A percentile compares a stretch with the other conserved stretches of the same genome.
Conservation (phyloP, 2,329 filamentous ascomycete genomes). For the Aspergillus novofumigatus region DNA sequence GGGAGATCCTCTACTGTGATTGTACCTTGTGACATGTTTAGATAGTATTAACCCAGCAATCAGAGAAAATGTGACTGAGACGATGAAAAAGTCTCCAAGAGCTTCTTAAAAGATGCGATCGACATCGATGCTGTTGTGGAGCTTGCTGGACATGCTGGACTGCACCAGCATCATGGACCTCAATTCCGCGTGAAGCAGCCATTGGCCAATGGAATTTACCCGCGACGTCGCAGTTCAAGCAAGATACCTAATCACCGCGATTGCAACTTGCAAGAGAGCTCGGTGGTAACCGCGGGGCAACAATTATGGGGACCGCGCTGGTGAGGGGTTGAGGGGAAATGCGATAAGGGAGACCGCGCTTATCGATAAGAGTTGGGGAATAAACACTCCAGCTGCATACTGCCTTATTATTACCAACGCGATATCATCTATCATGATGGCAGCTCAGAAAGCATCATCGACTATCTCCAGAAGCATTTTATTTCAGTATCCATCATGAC, state of each 20-base stretch:
- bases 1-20: slow-evolving; percentile 61
- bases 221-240: not conserved
- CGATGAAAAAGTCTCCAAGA: not conserved
- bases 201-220: not conserved
- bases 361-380: slow-evolving; percentile 9
- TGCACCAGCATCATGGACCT: not conserved
- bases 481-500: slow-evolving; percentile 9
- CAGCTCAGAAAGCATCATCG: not conserved
- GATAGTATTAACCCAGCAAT: not conserved
- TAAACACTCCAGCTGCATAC: not conserved
- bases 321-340: not conserved
- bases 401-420: not conserved
- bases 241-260: too few relatives aligned
- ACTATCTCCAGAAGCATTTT: not conserved
- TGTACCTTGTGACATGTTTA: slow-evolving; percentile 9
- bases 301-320: slow-evolving; percentile 8
- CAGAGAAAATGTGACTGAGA: not conserved
- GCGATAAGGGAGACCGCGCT: slow-evolving; percentile 6
- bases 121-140: not conserved
- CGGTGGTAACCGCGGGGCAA: not conserved
- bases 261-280: not conserved
- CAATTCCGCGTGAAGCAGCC: not conserved
- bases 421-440: not conserved
- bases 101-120: not conserved
- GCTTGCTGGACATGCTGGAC: not conserved